A percentile compares a stretch with the other conserved stretches of the same genome.
Evolutionary conservation across 176 grass and related monocot species (phyloP).

Genomic region (Canna indica): DNA sequence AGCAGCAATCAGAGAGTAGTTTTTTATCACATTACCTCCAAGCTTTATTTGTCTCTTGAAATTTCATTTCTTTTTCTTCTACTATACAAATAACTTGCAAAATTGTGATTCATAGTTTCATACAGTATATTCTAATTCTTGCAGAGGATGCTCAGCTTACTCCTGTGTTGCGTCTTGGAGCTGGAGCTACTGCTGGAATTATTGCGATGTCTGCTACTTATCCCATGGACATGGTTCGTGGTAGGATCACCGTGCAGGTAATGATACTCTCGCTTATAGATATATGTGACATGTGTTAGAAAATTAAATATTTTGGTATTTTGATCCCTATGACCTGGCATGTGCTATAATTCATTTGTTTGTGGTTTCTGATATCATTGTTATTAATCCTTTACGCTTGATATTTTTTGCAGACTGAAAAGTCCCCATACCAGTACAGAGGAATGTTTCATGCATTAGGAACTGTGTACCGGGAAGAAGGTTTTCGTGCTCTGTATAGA

Average conservation of each 20-base stretch:
- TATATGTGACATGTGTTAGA: not conserved
- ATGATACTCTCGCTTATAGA: not conserved
- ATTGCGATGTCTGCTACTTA: constrained; percentile 99
- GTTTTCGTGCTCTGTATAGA: constrained; percentile 95
- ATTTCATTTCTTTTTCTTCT: not conserved
- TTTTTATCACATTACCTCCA: not conserved
- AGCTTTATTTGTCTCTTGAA: not conserved
- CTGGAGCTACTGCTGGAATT: constrained; percentile 95
- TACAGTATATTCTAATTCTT: constrained; percentile 10
- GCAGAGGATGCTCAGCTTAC: constrained; percentile 88
- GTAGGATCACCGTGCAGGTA: constrained; percentile 98
- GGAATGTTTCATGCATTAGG: constrained; percentile 99
- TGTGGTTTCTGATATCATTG: constrained; percentile 8
- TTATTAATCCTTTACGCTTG: not conserved
- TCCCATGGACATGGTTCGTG: constrained; percentile 99
- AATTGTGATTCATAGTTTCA: not conserved
- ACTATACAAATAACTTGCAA: not conserved
- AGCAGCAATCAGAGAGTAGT: not conserved
- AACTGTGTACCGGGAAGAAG: constrained; percentile 89
- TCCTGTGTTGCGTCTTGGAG: constrained; percentile 85
- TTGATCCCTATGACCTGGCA: not conserved
- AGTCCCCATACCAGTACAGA: constrained; percentile 93
- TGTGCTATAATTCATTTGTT: not conserved
- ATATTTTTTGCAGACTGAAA: constrained; percentile 52
- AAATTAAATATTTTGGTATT: not conserved